phyloP scores from a whole-genome alignment of 129 eudicot species.

The Ambrosia artemisiifolia region DNA sequence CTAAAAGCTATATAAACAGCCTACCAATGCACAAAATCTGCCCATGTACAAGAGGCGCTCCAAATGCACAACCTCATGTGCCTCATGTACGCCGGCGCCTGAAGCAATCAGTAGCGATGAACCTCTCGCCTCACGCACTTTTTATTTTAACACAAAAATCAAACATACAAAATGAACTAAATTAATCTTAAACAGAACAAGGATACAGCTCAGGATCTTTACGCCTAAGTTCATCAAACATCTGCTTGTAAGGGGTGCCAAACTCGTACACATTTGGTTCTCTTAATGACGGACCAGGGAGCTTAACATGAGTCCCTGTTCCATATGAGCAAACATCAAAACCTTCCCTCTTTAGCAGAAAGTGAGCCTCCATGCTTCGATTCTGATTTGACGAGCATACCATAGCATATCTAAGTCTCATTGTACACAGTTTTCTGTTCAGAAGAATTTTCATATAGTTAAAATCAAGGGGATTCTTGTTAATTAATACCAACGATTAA shows the following conservation, averaged over 20 bases:
- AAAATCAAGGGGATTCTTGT: not conserved
- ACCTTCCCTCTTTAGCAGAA: constrained; percentile 71
- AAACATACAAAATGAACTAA: not conserved
- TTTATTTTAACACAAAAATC: no score
- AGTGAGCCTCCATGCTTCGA: constrained; percentile 91
- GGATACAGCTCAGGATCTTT: constrained; percentile 83
- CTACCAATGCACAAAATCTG: no score
- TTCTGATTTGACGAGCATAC: constrained; percentile 91
- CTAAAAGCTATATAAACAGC: no score
- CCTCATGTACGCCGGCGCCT: no score
- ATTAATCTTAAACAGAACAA: not conserved
- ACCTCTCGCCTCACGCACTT: no score
- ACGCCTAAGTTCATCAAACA: constrained; percentile 87
- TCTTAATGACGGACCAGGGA: constrained; percentile 81
- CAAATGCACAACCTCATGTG: no score
- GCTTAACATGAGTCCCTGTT: constrained; percentile 86
- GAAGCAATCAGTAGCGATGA: no score
- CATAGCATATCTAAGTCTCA: constrained; percentile 58
- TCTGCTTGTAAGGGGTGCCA: constrained; percentile 87
- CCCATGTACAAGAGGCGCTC: no score
- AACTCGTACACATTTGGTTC: constrained; percentile 93
- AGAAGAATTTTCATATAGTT: not conserved
- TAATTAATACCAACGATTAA: no score
- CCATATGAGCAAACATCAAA: constrained; percentile 81
- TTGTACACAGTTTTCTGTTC: not conserved